Percentiles rank a stretch among this genome's conserved stretches.
These are phyloP conservation scores for Colletotrichum brevisporum DNA, from an alignment of 2,329 filamentous ascomycete genomes.

Conservation along the genomic window DNA sequence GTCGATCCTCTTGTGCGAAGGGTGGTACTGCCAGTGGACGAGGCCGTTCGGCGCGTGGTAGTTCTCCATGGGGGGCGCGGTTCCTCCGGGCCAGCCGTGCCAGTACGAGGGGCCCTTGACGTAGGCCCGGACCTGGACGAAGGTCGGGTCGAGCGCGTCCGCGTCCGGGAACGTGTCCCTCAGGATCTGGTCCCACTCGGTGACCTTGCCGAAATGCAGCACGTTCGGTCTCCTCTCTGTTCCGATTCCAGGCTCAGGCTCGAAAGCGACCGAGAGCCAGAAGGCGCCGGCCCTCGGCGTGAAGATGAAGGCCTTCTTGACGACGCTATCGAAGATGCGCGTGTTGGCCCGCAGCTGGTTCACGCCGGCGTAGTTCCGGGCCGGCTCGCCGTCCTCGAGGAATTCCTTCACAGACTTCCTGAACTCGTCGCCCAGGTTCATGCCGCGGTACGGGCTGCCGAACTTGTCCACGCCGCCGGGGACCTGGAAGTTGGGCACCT, in stretches of 20 bases:
- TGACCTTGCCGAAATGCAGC: not conserved
- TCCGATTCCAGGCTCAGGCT: too few relatives aligned
- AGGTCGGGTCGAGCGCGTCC: not conserved
- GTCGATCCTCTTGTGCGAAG: not conserved
- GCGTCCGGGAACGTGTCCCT: not conserved
- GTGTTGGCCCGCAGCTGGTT: not conserved
- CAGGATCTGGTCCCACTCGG: not conserved
- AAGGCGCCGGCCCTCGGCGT: not conserved
- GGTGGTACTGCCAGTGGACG: slow-evolving; percentile 15
- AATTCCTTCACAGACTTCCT: not conserved
- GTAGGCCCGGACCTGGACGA: not conserved
- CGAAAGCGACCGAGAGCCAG: too few relatives aligned
- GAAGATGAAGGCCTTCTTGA: not conserved
- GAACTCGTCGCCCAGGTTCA: not conserved
- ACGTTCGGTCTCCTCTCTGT: too few relatives aligned
- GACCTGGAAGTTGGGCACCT: slow-evolving; percentile 3
- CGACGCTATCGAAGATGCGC: not conserved
- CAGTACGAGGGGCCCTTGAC: slow-evolving; percentile 4
- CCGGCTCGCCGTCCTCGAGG: not conserved
- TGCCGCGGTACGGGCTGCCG: not conserved
- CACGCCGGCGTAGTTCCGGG: not conserved
- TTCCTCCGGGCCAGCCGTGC: not conserved
- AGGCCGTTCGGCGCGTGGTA: not conserved
- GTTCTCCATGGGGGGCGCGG: not conserved
- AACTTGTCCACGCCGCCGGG: too few relatives aligned